Conservation (phyloP, 164 flowering plant species). For the Annona cherimola region DNA sequence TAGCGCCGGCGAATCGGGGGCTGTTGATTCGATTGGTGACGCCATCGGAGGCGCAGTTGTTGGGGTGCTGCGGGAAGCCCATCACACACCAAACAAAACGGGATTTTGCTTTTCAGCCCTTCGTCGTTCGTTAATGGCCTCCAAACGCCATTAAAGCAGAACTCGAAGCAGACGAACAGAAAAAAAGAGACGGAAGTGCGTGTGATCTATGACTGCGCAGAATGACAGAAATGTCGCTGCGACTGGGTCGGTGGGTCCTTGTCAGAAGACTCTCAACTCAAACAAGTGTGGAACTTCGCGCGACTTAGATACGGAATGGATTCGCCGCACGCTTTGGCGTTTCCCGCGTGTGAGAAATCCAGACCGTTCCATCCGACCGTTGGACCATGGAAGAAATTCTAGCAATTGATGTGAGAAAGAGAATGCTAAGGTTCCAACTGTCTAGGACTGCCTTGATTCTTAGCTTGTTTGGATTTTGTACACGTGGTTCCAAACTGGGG, state of each 20-base stretch:
- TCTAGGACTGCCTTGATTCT: too few relatives aligned
- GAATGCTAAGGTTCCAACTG: too few relatives aligned
- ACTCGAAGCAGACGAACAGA: background rate
- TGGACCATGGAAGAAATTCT: too few relatives aligned
- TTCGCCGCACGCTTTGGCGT: too few relatives aligned
- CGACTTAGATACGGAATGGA: too few relatives aligned
- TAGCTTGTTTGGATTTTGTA: too few relatives aligned
- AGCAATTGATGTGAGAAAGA: too few relatives aligned
- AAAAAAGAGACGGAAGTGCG: background rate
- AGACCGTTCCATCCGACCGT: background rate
- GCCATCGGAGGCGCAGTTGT: slow-evolving; percentile 17
- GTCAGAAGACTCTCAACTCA: too few relatives aligned
- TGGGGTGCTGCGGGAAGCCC: slow-evolving; percentile 31
- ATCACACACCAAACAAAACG: slow-evolving; percentile 5
- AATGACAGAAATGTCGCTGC: background rate
- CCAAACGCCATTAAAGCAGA: slow-evolving; percentile 13
- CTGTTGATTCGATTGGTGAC: slow-evolving; percentile 66
- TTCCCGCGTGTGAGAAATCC: background rate
- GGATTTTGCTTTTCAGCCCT: background rate
- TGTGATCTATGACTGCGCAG: background rate
- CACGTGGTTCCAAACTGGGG: too few relatives aligned
- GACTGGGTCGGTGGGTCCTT: background rate
- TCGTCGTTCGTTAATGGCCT: background rate
- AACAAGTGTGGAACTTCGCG: too few relatives aligned
- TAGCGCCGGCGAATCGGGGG: slow-evolving; percentile 76